Evolutionary conservation across 2,329 filamentous ascomycete genomes (phyloP), one percentile per base, ranked within the genome.

Genomic region (Rhytidhysteron rufulum): DNA sequence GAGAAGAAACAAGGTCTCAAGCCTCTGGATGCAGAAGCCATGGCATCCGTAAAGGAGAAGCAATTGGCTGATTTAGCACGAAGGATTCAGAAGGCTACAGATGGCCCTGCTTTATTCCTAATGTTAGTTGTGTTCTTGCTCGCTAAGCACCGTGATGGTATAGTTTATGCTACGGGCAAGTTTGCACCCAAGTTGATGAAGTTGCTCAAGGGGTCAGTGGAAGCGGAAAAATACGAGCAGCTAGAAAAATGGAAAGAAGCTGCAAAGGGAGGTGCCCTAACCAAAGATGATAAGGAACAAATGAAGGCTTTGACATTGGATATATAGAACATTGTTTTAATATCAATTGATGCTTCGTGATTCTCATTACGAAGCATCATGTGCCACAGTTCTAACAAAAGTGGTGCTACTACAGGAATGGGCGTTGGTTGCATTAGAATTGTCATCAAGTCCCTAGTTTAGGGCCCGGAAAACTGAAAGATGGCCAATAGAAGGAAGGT

Each of bases 131-230:
- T 67, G 17, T 44, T 67, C 2, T 44, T 68, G 4, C 50, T 56
- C 24, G 60, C 63, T 5, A 54, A 45, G 32, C 41, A 57, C 13
- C 36, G 54, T 7, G 44, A 48, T 16, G 65, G 63, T 13, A 45
- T 69, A 1, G 49, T 69, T 15, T 68, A 68, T 40, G 64, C 65
- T 8, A 67, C 64, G 27, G 65, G 65, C 6, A 66, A 66, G 45
- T 67, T 63, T 42, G 63, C 64, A 30, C 66, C 66, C 1, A 67
- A 62, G 46, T 34, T 69, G 37, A 42, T 69, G 33, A 68, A 62
- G 42, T 44, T 56, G 37, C 40, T 68, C 21, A 66, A 63, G 40
- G 34, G 45, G 3, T 39, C 29, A 5, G 21, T 60, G 15, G 37
- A 40, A 2, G 38, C 39, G 5, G 59, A 51, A 24, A 44, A 55